Percentiles rank a stretch among this genome's conserved stretches.
Evolutionary conservation across 768 basidiomycete species (phyloP).

Genomic region (Termitomyces sp.): DNA sequence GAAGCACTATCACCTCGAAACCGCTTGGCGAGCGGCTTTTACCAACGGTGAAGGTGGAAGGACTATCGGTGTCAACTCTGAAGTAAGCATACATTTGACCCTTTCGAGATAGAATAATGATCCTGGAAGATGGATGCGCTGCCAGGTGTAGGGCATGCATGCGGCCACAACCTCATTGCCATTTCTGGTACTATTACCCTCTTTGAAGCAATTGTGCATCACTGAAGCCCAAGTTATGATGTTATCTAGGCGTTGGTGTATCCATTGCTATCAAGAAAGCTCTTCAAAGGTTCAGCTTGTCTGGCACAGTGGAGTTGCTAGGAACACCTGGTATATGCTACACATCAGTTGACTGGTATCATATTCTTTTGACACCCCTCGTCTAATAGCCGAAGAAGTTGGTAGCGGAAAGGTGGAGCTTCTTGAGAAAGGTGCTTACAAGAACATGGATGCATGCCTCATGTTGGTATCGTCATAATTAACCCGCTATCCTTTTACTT

Average conservation of each 20-base stretch:
- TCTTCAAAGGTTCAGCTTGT: constrained; percentile 53
- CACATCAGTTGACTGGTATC: neutral
- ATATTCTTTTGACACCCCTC: neutral
- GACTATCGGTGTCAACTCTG: constrained; percentile 75
- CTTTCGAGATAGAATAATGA: neutral
- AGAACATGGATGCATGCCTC: constrained; percentile 71
- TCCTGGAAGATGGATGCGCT: constrained; percentile 56
- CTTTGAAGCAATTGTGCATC: neutral
- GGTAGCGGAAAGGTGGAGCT: constrained; percentile 70
- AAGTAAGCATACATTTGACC: constrained; percentile 31
- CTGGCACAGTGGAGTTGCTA: constrained; percentile 68
- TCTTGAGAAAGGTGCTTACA: constrained; percentile 67
- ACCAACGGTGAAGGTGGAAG: constrained; percentile 60
- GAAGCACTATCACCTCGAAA: constrained; percentile 60
- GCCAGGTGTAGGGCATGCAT: constrained; percentile 61
- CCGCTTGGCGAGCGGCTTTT: constrained; percentile 73
- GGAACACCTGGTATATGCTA: constrained; percentile 64
- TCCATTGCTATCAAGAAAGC: constrained; percentile 62
- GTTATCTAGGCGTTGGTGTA: constrained; percentile 51
- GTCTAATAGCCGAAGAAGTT: constrained; percentile 64
- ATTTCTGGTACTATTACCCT: constrained; percentile 34
- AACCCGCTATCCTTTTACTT: neutral
- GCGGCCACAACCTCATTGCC: constrained; percentile 82
- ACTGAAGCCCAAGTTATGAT: constrained; percentile 8
- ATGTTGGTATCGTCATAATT: constrained; percentile 42